Conservation (phyloP, 306 rosid species). For the Pyrus pyrifolia region DNA sequence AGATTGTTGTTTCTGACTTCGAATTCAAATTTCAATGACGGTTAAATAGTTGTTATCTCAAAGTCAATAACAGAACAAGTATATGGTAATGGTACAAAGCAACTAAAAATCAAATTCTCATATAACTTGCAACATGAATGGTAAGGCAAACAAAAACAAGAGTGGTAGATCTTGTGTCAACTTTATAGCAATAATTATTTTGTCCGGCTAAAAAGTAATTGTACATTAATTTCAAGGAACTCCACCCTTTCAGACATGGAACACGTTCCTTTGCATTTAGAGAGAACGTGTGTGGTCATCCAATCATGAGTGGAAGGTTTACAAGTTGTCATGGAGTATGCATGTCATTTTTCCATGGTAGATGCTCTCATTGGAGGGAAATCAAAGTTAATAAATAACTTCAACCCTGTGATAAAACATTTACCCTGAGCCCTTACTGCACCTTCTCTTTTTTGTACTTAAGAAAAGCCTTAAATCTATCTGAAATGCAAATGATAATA, state of each 20-base stretch:
- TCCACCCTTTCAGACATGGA: background rate
- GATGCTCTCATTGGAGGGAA: background rate
- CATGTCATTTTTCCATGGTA: background rate
- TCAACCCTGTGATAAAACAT: background rate
- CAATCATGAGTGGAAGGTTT: background rate
- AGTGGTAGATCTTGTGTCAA: background rate
- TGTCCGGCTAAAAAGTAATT: background rate
- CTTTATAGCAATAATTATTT: background rate
- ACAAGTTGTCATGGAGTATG: background rate
- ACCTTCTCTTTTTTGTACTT: background rate
- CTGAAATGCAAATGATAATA: background rate
- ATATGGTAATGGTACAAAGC: too few species aligned
- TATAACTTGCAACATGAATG: background rate
- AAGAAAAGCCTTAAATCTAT: background rate
- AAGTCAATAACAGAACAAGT: background rate
- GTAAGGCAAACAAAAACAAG: background rate
- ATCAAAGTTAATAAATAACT: background rate
- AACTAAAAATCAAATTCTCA: background rate
- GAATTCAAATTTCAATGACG: background rate
- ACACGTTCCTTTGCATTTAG: background rate
- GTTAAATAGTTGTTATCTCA: background rate
- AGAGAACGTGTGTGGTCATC: background rate
- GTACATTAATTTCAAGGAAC: background rate
- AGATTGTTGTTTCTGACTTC: constrained; percentile 3
- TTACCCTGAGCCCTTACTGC: background rate